Conservation (phyloP, 805 yeast species). For the Metschnikowia reukaufii region DNA sequence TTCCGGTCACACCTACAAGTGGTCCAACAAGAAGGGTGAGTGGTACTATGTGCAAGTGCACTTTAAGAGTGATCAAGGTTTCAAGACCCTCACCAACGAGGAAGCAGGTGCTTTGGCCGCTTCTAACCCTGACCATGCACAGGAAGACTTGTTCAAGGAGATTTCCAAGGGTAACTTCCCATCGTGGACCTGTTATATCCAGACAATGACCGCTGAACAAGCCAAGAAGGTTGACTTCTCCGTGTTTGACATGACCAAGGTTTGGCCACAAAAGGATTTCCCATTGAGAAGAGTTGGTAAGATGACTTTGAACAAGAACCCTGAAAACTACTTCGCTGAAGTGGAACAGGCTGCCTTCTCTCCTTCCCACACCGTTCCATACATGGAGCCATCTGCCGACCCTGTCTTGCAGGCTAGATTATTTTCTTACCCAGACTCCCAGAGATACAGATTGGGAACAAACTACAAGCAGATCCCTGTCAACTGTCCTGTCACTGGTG, state of each 20-base stretch:
- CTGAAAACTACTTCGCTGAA: constrained; percentile 84
- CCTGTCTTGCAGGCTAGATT: constrained; percentile 82
- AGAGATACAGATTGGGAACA: constrained; percentile 75
- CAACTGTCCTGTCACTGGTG: constrained; percentile 66
- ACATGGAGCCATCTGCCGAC: constrained; percentile 79
- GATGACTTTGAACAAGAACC: constrained; percentile 76
- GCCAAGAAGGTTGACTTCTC: constrained; percentile 75
- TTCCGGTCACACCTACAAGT: constrained; percentile 82
- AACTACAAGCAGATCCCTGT: constrained; percentile 87
- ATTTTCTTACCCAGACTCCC: constrained; percentile 83
- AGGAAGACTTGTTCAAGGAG: constrained; percentile 74
- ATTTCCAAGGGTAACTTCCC: constrained; percentile 79
- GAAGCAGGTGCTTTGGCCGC: constrained; percentile 70
- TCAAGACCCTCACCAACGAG: constrained; percentile 53
- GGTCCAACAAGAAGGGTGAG: constrained; percentile 72
- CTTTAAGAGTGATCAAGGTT: constrained; percentile 64
- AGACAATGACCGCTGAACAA: constrained; percentile 81
- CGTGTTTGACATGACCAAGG: constrained; percentile 87
- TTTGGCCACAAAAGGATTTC: constrained; percentile 86
- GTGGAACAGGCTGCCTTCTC: constrained; percentile 84
- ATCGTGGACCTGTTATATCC: constrained; percentile 82
- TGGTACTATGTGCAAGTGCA: constrained; percentile 81
- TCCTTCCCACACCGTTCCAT: constrained; percentile 83
- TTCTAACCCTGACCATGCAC: constrained; percentile 78
- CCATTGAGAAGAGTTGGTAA: constrained; percentile 87